These are phyloP conservation scores for Cladosporium sp. DNA, from an alignment of 2,329 filamentous ascomycete genomes.

Conservation along the genomic window DNA sequence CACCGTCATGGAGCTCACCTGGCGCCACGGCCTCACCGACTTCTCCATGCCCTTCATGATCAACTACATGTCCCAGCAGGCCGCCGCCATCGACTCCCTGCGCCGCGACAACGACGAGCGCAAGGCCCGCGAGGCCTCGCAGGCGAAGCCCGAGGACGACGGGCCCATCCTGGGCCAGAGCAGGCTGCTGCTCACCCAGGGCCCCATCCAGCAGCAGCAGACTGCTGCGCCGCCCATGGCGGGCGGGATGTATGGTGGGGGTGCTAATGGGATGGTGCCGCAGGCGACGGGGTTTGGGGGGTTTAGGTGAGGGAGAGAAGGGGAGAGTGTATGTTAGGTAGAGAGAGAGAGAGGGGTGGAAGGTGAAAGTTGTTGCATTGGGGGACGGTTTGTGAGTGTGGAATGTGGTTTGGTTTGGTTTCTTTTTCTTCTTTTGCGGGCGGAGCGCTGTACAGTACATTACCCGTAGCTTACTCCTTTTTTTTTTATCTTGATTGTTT, in stretches of 20 bases:
- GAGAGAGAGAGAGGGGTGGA: too few species aligned
- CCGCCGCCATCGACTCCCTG: conserved; percentile 71
- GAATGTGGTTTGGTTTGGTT: too few species aligned
- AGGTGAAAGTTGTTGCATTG: too few species aligned
- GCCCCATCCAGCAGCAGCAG: conserved; percentile 53
- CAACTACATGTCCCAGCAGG: conserved; percentile 91
- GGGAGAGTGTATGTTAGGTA: too few species aligned
- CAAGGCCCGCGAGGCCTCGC: conserved; percentile 63
- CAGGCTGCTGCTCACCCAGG: conserved; percentile 92
- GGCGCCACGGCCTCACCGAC: conserved; percentile 89
- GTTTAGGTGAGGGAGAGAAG: conserved; percentile 21
- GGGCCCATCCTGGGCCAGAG: conserved; percentile 85
- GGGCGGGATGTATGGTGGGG: neutral
- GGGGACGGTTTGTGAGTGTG: too few species aligned
- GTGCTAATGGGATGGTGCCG: conserved; percentile 76
- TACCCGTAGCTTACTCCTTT: too few species aligned
- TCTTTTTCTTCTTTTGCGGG: too few species aligned
- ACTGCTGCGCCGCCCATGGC: conserved; percentile 56
- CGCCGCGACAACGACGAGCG: conserved; percentile 96
- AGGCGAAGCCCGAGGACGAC: conserved; percentile 86
- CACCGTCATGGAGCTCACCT: conserved; percentile 89
- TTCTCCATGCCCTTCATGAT: conserved; percentile 99
- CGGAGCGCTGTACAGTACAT: too few species aligned
- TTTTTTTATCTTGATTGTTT: too few species aligned
- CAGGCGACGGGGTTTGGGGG: conserved; percentile 59